Base-by-base conservation (phyloP, 176 grass and related monocot genomes). In the Rhipidocladum racemiflorum region DNA sequence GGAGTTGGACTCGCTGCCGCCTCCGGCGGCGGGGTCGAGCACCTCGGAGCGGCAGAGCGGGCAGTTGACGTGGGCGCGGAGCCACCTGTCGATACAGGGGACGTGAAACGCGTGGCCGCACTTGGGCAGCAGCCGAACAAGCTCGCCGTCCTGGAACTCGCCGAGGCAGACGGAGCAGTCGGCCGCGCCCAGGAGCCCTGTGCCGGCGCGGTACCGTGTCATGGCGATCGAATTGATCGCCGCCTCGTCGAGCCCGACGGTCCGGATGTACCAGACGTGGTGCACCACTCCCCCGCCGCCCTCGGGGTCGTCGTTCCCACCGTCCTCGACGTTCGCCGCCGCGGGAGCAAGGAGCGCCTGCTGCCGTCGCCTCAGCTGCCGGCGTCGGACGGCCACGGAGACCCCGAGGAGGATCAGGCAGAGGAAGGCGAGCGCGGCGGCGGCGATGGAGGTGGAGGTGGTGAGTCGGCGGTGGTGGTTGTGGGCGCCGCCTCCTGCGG, bases 131-230 rank as follows among this genome's bases (percentile, higher is more conserved):
- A 94, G 78, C 68, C 92, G 92, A 68, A 94, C 59, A 57, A 87
- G 81, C 77, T 93, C 86, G 21, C 85, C 88, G 77, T 93, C 91
- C 65, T 49, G 30, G 87, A 95, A 95, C 79, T 98, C 90, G 46
- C 86, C 90, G 76, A 93, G 90, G 87, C 95, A 98, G 24, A 98
- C 92, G 50, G 92, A 87, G 78, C 95, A 95, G 75, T 98, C 92
- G 17, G 85, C 51, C 0, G 78, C 57, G 73, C 85, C 89, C 7
- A 87, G 81, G 45, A 89, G 27, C 20, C 81, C 81, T 1, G 73
- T 23, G 25, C 84, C 70, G 14, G 66, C 64, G 75, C 81, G 76
- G 78, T 91, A 94, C 70, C 50, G 63, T 32, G 82, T 82, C 39
- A 70, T 78, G 25, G 89, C 84, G 81, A 94, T 89, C 39, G 89